Percentiles rank a stretch among this genome's conserved stretches.
These are phyloP conservation scores for Biscogniauxia mediterranea DNA, from an alignment of 2,329 filamentous ascomycete genomes.

Conservation along the genomic window DNA sequence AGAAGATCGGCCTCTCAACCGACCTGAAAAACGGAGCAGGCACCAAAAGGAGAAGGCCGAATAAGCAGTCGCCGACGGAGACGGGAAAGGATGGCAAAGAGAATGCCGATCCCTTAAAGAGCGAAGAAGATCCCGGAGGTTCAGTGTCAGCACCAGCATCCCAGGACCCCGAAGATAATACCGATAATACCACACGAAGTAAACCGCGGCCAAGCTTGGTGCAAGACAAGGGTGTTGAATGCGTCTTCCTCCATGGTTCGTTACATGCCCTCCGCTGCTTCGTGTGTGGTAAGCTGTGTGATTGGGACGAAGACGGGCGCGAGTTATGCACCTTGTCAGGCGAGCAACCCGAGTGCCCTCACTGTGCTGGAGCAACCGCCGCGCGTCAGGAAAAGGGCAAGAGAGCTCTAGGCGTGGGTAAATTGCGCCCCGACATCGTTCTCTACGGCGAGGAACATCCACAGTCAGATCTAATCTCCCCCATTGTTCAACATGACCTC, in stretches of 20 bases:
- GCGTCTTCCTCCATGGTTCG: conserved; percentile 72
- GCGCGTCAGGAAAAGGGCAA: conserved; percentile 65
- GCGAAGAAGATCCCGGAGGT: conserved; percentile 11
- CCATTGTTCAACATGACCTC: conserved; percentile 67
- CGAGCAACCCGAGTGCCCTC: conserved; percentile 65
- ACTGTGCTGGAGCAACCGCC: conserved; percentile 61
- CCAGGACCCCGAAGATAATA: conserved; percentile 15
- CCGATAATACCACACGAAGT: conserved; percentile 9
- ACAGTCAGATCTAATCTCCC: conserved; percentile 64
- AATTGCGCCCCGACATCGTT: conserved; percentile 69
- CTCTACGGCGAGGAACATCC: conserved; percentile 74
- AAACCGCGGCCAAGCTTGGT: conserved; percentile 19
- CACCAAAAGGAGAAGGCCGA: conserved; percentile 50
- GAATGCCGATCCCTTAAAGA: conserved; percentile 20
- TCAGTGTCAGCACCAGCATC: conserved; percentile 20
- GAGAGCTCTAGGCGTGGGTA: conserved; percentile 64
- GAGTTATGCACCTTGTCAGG: conserved; percentile 59
- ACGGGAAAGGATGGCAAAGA: conserved; percentile 31
- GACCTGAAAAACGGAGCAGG: conserved; percentile 62
- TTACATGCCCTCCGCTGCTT: conserved; percentile 64
- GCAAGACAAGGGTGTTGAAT: conserved; percentile 52
- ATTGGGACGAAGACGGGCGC: conserved; percentile 58
- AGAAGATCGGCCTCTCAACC: conserved; percentile 65
- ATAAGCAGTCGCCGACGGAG: conserved; percentile 29
- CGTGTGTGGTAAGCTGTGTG: conserved; percentile 54